Conservation (phyloP, 805 yeast genomes). For the Ogataea siamensis region DNA sequence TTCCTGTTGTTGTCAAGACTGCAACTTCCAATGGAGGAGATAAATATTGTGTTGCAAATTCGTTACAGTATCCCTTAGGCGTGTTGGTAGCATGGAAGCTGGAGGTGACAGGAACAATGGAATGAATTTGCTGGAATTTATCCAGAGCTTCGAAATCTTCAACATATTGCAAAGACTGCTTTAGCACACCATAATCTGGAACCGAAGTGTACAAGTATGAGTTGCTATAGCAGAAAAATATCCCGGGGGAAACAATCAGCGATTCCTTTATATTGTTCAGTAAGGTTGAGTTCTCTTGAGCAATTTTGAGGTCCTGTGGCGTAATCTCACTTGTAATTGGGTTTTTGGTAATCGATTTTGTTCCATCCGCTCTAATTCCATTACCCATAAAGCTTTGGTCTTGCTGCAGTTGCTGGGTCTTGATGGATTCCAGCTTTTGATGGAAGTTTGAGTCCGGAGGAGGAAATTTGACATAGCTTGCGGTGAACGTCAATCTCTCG, state of each 20-base stretch:
- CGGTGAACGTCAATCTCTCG: constrained; percentile 34
- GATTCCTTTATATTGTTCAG: constrained; percentile 57
- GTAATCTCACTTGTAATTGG: constrained; percentile 30
- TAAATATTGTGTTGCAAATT: constrained; percentile 82
- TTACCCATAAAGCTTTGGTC: constrained; percentile 29
- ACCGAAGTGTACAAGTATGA: constrained; percentile 63
- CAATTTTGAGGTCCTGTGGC: constrained; percentile 41
- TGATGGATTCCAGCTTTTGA: constrained; percentile 33
- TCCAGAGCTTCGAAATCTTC: constrained; percentile 81
- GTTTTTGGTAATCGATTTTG: constrained; percentile 27
- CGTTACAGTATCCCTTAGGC: constrained; percentile 83
- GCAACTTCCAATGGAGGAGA: constrained; percentile 69
- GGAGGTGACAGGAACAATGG: constrained; percentile 68
- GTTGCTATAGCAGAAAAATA: constrained; percentile 63
- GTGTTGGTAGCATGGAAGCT: constrained; percentile 67
- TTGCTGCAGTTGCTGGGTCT: constrained; percentile 39
- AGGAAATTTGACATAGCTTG: constrained; percentile 44
- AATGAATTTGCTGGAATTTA: constrained; percentile 55
- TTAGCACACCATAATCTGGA: constrained; percentile 82
- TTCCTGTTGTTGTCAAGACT: constrained; percentile 74
- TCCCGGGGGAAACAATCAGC: constrained; percentile 78
- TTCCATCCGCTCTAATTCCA: constrained; percentile 9
- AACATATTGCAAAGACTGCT: constrained; percentile 64
- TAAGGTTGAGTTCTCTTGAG: constrained; percentile 55
- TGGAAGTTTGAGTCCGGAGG: constrained; percentile 37